These are phyloP conservation scores for Cladochytrium tenue DNA, from an alignment of 371 early-diverging fungal species.

Conservation along the genomic window DNA sequence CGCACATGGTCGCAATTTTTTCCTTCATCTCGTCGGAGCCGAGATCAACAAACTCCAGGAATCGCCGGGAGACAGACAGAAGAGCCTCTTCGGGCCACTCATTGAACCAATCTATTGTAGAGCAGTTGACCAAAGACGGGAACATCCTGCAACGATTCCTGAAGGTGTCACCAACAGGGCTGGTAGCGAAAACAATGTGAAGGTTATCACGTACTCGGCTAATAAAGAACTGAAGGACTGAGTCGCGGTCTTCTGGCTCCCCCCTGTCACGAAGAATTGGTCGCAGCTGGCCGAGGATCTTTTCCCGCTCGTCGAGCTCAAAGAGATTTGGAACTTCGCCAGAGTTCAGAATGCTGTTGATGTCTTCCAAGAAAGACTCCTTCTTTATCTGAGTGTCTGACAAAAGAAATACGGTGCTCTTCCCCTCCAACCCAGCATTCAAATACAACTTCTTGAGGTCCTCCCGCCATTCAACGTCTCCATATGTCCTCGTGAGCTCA, in stretches of 20 bases:
- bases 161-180: constrained; percentile 53
- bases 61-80: constrained; percentile 43
- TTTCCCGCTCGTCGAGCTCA: constrained; percentile 50
- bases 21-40: constrained; percentile 41
- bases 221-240: constrained; percentile 50
- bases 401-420: constrained; percentile 49
- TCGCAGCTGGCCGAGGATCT: constrained; percentile 46
- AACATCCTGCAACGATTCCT: constrained; percentile 51
- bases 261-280: constrained; percentile 42
- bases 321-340: constrained; percentile 52
- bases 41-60: constrained; percentile 47
- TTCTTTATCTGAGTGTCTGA: constrained; percentile 51
- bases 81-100: constrained; percentile 54
- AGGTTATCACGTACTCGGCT: constrained; percentile 50
- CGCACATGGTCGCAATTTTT: constrained; percentile 46
- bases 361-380: constrained; percentile 49
- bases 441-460: constrained; percentile 47
- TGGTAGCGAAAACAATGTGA: constrained; percentile 51
- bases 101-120: constrained; percentile 55
- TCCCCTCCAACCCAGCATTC: constrained; percentile 46
- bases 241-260: constrained; percentile 45
- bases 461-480: constrained; percentile 49
- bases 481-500: constrained; percentile 51
- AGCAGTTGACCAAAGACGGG: constrained; percentile 50
- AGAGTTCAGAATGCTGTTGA: constrained; percentile 50